Evolutionary conservation across 78 protist genomes (phyloP).

Genomic region (Isochrysis galbana): DNA sequence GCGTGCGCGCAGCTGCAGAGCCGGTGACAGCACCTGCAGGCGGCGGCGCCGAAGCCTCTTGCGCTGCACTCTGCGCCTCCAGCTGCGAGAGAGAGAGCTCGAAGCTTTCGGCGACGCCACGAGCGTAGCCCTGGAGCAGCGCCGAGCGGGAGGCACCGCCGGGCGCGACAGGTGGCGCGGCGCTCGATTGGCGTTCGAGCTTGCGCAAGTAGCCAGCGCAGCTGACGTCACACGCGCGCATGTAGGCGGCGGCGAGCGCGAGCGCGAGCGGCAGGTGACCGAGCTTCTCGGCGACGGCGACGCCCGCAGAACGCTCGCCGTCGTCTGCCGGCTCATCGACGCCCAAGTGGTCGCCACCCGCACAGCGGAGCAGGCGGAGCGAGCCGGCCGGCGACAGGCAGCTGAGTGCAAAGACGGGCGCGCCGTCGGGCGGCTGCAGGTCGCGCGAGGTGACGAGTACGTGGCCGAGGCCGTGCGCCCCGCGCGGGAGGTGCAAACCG

Average conservation of each 20-base stretch:
- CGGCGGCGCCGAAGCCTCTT: too few relatives aligned
- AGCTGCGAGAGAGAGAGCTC: background rate
- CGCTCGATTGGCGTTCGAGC: background rate
- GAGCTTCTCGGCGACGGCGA: background rate
- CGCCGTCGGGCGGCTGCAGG: background rate
- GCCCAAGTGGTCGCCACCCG: conserved; percentile 21
- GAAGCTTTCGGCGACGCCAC: background rate
- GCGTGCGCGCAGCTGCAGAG: too few relatives aligned
- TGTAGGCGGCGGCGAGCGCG: conserved; percentile 21
- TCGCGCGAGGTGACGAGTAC: background rate
- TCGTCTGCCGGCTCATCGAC: background rate
- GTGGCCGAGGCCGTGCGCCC: background rate
- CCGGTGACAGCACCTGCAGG: too few relatives aligned
- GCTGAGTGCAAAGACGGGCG: background rate
- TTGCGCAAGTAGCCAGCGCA: background rate
- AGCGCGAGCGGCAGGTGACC: conserved; percentile 8
- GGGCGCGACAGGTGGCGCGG: too few relatives aligned
- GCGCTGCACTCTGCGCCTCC: too few relatives aligned
- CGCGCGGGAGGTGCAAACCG: background rate
- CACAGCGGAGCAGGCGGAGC: background rate
- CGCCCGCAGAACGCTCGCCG: too few relatives aligned
- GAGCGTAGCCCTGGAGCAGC: conserved; percentile 1
- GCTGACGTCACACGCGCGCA: conserved; percentile 17
- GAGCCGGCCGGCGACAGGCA: background rate
- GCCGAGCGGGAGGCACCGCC: background rate